phyloP scores from a whole-genome alignment of 208 protist species.

The Leishmania martiniquensis region DNA sequence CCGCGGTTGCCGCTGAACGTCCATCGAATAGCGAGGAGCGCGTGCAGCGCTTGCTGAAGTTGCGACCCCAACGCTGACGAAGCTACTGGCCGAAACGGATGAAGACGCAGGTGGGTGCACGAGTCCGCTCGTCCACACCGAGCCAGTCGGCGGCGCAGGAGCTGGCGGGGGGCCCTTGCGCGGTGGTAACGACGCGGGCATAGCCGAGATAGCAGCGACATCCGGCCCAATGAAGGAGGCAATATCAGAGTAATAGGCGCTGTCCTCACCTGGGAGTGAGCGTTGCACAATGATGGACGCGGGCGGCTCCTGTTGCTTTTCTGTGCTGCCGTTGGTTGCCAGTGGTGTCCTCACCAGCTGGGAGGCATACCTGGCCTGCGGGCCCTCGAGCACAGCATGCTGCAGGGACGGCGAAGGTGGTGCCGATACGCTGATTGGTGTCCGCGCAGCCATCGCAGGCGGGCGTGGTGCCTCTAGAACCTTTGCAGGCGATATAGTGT shows the following conservation, averaged over 20 bases:
- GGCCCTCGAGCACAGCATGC: background rate
- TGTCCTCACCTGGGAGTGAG: conserved; percentile 8
- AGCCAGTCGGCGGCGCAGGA: background rate
- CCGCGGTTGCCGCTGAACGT: conserved; percentile 7
- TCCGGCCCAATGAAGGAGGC: conserved; percentile 26
- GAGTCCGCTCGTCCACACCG: background rate
- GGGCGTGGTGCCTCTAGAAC: background rate
- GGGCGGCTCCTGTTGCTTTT: background rate
- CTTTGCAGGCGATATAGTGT: background rate
- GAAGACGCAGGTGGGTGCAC: background rate
- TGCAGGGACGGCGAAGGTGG: background rate
- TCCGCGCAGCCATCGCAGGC: background rate
- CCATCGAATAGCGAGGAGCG: background rate
- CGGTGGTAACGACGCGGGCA: background rate
- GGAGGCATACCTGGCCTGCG: background rate
- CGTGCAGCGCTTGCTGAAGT: background rate
- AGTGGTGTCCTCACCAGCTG: background rate
- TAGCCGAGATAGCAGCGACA: background rate
- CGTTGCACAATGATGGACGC: background rate
- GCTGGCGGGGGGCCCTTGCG: background rate
- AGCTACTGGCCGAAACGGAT: background rate
- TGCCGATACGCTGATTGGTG: background rate
- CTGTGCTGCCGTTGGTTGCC: background rate
- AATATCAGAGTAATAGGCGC: conserved; percentile 36
- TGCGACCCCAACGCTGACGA: background rate